A percentile compares a stretch with the other conserved stretches of the same genome.
These are phyloP conservation scores for Hypholoma fasciculare DNA, from an alignment of 768 basidiomycete species.

Conservation along the genomic window DNA sequence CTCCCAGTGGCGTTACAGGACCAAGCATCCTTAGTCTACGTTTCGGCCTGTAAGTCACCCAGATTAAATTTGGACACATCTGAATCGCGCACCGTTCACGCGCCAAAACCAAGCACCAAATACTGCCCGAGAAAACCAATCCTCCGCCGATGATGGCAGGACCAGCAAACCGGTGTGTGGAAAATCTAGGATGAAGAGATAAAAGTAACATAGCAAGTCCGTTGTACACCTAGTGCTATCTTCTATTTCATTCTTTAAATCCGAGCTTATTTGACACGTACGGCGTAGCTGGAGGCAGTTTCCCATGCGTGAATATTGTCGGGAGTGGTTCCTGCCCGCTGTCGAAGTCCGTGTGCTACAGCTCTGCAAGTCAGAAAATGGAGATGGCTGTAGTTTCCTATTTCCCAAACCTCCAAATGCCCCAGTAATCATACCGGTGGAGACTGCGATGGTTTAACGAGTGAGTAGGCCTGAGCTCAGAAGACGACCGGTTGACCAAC, in stretches of 20 bases:
- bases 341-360: slow-evolving; percentile 55
- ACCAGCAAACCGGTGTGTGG: slow-evolving; percentile 61
- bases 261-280: slow-evolving; percentile 28
- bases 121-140: slow-evolving; percentile 62
- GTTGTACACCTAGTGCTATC: slow-evolving; percentile 55
- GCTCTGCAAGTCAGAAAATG: slow-evolving; percentile 1
- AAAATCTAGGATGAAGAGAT: slow-evolving; percentile 63
- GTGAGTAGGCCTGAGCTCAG: neutral
- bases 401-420: slow-evolving; percentile 58
- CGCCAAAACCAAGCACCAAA: slow-evolving; percentile 53
- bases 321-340: slow-evolving; percentile 43
- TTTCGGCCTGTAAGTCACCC: neutral
- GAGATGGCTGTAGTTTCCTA: neutral
- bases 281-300: slow-evolving; percentile 64
- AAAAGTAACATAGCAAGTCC: slow-evolving; percentile 65
- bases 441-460: slow-evolving; percentile 16
- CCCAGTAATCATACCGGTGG: slow-evolving; percentile 58
- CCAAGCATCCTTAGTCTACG: slow-evolving; percentile 51
- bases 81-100: slow-evolving; percentile 38
- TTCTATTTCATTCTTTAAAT: neutral
- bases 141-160: slow-evolving; percentile 63
- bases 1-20: slow-evolving; percentile 70
- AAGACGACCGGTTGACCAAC: slow-evolving; percentile 23
- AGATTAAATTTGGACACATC: neutral
- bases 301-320: slow-evolving; percentile 61